phyloP scores from a whole-genome alignment of 495 filamentous ascomycete species.

The Neurospora sp. region DNA sequence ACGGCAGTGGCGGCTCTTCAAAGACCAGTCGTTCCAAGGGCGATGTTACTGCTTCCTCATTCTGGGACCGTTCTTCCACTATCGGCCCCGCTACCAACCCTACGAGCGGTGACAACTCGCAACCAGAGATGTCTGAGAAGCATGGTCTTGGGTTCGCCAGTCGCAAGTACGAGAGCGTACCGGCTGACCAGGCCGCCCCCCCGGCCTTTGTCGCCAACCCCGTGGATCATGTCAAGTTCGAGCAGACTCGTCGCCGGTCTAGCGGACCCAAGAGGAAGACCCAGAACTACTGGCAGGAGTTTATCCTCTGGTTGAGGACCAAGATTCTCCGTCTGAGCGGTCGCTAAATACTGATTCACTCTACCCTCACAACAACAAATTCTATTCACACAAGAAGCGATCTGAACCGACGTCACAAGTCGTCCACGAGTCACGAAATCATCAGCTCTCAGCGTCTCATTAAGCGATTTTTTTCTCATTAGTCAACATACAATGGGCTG shows the following conservation, averaged over 20 bases:
- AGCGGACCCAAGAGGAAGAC: slow-evolving; percentile 43
- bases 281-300: slow-evolving; percentile 41
- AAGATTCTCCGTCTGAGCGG: slow-evolving; percentile 33
- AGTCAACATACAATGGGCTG: neutral
- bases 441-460: neutral
- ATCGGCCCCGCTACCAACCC: slow-evolving; percentile 4
- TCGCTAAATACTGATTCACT: slow-evolving; percentile 6
- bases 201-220: slow-evolving; percentile 11
- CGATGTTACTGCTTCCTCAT: neutral
- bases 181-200: slow-evolving; percentile 17
- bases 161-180: slow-evolving; percentile 35
- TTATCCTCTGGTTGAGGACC: slow-evolving; percentile 46
- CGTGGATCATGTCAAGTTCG: slow-evolving; percentile 25
- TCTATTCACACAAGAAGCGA: neutral
- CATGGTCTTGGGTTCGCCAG: slow-evolving; percentile 23
- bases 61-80: neutral
- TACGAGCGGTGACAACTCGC: neutral
- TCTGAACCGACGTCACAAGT: neutral
- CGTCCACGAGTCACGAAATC: neutral
- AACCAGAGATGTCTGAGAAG: slow-evolving; percentile 10
- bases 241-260: slow-evolving; percentile 21
- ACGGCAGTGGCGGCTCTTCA: neutral
- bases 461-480: neutral
- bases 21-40: neutral
- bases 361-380: neutral